Base-by-base conservation (phyloP, 116 monocot genomes). In the Cymodocea nodosa region DNA sequence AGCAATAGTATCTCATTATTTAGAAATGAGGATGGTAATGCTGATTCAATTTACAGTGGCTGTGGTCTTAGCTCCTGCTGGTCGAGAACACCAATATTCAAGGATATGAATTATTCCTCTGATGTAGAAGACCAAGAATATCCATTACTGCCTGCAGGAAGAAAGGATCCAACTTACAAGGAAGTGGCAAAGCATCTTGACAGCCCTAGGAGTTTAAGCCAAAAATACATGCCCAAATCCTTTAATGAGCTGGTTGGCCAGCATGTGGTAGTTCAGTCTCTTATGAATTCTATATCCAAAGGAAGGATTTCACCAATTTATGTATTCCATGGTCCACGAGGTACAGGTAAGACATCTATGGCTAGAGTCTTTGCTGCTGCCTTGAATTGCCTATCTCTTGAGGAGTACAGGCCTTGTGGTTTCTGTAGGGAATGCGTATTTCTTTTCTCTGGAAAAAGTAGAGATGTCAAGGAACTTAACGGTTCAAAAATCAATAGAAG, bases 291-390 rank as follows among this genome's bases (percentile, higher is more conserved):
- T 10, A 67, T 84, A 64, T 79, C 67, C 18, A 90, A 67, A 76
- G 76, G 79, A 76, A 87, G 87, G 56, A 71, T 95, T 69, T 81
- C 85, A 67, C 83, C 95, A 40, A 69, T 95, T 36, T 95, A 95
- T 80, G 62, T 95, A 51, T 90, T 95, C 62, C 85, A 95, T 75
- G 95, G 95, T 56, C 87, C 95, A 6, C 76, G 83, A 18, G 95
- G 95, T 1, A 85, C 87, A 0, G 95, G 95, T 25, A 95, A 95
- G 78, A 95, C 95, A 64, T 85, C 87, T 5, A 79, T 80, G 44
- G 95, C 95, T 17, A 85, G 83, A 65, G 81, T 95, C 60, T 95
- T 95, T 69, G 90, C 95, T 23, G 90, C 95, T 39, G 74, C 82
- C 65, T 74, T 95, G 72, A 95, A 95, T 73, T 95, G 95, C 56